A percentile compares a stretch with the other conserved stretches of the same genome.
Evolutionary conservation across 2,329 filamentous ascomycete species (phyloP).

Genomic region (Scedosporium aurantiacum): DNA sequence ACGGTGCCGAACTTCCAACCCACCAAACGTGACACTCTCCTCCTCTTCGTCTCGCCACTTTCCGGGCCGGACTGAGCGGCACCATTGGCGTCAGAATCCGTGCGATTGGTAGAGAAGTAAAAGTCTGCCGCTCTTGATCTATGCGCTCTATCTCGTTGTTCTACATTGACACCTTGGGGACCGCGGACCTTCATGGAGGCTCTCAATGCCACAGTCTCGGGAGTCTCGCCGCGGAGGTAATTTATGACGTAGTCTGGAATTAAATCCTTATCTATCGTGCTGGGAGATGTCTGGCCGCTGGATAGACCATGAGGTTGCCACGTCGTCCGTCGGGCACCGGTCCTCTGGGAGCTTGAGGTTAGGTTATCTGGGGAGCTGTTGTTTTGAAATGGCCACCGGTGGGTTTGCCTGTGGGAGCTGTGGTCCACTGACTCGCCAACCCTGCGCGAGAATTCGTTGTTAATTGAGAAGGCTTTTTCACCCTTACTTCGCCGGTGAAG

Average conservation of each 20-base stretch:
- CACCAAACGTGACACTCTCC: conserved; percentile 13
- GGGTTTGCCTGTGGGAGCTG: conserved; percentile 4
- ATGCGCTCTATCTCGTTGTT: conserved; percentile 10
- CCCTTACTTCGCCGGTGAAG: not conserved
- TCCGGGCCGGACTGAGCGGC: conserved; percentile 16
- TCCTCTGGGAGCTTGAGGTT: not conserved
- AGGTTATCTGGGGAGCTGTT: not conserved
- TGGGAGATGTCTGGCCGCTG: conserved; percentile 13
- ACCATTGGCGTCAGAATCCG: conserved; percentile 10
- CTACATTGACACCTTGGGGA: not conserved
- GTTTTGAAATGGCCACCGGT: conserved; percentile 11
- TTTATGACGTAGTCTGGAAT: conserved; percentile 46
- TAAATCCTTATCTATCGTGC: conserved; percentile 29
- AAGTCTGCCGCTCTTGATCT: conserved; percentile 25
- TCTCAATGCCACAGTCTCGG: conserved; percentile 37
- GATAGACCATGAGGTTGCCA: not conserved
- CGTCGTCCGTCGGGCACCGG: conserved; percentile 4
- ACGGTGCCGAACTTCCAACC: conserved; percentile 39
- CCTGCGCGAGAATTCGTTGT: not conserved
- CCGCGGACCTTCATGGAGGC: conserved; percentile 20
- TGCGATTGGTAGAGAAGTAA: conserved; percentile 14
- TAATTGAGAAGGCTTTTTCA: not conserved
- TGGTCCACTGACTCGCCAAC: conserved; percentile 3
- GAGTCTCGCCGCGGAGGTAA: conserved; percentile 44
- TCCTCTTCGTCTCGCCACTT: conserved; percentile 10